A percentile compares a stretch with the other conserved stretches of the same genome.
Conservation (phyloP, 2,329 filamentous ascomycete genomes). For the Hymenoscyphus salicellus region DNA sequence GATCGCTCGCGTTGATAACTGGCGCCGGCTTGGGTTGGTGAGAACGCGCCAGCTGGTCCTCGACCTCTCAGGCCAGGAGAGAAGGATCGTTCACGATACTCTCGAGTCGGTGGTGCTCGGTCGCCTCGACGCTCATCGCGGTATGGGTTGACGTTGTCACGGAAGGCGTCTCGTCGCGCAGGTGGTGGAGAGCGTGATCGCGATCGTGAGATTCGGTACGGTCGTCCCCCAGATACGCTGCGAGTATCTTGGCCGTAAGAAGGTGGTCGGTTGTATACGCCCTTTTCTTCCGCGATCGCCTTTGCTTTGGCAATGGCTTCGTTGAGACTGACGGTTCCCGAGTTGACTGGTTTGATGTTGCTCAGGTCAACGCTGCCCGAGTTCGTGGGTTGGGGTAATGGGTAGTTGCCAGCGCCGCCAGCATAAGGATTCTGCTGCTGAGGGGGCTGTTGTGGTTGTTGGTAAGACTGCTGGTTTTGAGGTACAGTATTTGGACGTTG, state of each 20-base stretch:
- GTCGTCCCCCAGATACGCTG: slow-evolving; percentile 49
- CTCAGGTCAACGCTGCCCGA: slow-evolving; percentile 79
- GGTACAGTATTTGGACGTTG: slow-evolving; percentile 47
- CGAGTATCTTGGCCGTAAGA: slow-evolving; percentile 43
- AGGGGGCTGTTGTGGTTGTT: slow-evolving; percentile 38
- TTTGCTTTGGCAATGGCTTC: slow-evolving; percentile 84
- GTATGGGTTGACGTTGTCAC: slow-evolving; percentile 77
- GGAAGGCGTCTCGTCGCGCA: slow-evolving; percentile 63
- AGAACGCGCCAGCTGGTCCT: slow-evolving; percentile 51
- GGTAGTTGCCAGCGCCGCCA: slow-evolving; percentile 38
- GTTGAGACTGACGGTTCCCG: slow-evolving; percentile 77
- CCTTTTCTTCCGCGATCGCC: slow-evolving; percentile 76
- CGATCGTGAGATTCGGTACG: slow-evolving; percentile 60
- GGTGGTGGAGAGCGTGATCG: slow-evolving; percentile 74
- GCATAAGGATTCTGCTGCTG: slow-evolving; percentile 45
- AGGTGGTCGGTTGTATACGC: slow-evolving; percentile 60
- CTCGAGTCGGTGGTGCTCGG: slow-evolving; percentile 48
- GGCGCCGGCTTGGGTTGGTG: slow-evolving; percentile 55
- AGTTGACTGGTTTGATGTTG: slow-evolving; percentile 73
- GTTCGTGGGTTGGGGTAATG: slow-evolving; percentile 55
- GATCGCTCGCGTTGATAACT: slow-evolving; percentile 54
- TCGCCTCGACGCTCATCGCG: slow-evolving; percentile 79
- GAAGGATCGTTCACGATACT: slow-evolving; percentile 69
- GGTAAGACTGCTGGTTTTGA: slow-evolving; percentile 39
- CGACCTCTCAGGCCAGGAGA: slow-evolving; percentile 61